Evolutionary conservation across 306 rosid species (phyloP).

Genomic region (Senna tora): DNA sequence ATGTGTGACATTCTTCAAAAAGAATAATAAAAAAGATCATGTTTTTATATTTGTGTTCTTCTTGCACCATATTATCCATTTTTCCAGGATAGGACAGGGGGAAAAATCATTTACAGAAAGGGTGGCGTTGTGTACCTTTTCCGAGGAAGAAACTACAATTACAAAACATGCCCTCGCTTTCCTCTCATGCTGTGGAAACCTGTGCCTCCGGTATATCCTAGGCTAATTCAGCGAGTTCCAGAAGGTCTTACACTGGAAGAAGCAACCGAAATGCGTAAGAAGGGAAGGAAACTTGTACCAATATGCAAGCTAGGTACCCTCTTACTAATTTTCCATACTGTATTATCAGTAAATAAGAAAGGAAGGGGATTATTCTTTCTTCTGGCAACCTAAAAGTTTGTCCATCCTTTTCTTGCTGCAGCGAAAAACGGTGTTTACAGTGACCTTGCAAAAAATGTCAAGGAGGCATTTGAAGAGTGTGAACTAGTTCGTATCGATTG

Average conservation of each 20-base stretch:
- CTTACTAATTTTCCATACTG: slow-evolving; percentile 21
- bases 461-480: slow-evolving; percentile 94
- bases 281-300: slow-evolving; percentile 72
- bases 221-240: slow-evolving; percentile 64
- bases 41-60: slow-evolving; percentile 4
- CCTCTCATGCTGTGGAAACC: slow-evolving; percentile 99
- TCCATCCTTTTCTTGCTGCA: slow-evolving; percentile 41
- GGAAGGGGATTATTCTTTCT: slow-evolving; percentile 12
- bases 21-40: background rate
- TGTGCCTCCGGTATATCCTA: slow-evolving; percentile 81
- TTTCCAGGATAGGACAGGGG: slow-evolving; percentile 87
- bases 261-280: slow-evolving; percentile 76
- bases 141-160: slow-evolving; percentile 93
- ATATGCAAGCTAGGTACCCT: slow-evolving; percentile 79
- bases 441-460: slow-evolving; percentile 62
- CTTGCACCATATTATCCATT: slow-evolving; percentile 29
- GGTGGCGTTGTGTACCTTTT: slow-evolving; percentile 83
- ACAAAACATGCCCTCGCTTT: slow-evolving; percentile 73
- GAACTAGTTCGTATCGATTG: slow-evolving; percentile 88
- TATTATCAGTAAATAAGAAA: slow-evolving; percentile 1
- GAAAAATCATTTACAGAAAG: slow-evolving; percentile 63
- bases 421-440: slow-evolving; percentile 91
- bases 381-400: slow-evolving; percentile 29
- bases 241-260: slow-evolving; percentile 76
- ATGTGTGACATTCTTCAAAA: slow-evolving; percentile 10